Base-by-base conservation (phyloP, 305 asterid species). In the Fraxinus dipetala region DNA sequence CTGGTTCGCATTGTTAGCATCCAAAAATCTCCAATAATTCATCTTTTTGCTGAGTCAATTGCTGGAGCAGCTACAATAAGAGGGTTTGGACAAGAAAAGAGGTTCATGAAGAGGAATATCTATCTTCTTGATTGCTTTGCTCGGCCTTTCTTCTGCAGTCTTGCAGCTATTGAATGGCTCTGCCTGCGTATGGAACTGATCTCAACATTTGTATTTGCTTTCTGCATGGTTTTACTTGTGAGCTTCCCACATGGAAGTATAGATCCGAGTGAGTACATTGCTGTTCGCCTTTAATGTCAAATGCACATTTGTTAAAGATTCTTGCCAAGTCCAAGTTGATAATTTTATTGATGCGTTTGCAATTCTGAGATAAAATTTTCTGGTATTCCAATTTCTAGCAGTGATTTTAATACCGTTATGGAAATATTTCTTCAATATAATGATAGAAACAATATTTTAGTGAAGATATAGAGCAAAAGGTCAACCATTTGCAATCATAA, bases 111-210 rank as follows among this genome's bases (percentile, higher is more conserved):
- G 91, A 91, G 94, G 91, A 96, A 96, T 86, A 92, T 96, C 70
- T 87, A 94, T 88, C 99, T 96, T 86, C 97, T 96, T 65, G 99
- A 96, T 89, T 94, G 97, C 91, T 96, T 93, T 89, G 92, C 98
- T 83, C 98, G 99, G 6, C 99, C 99, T 5, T 96, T 91, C 89
- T 96, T 96, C 86, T 96, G 97, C 92, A 93, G 98, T 84, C 91
- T 96, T 85, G 92, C 99, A 72, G 99, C 99, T 79, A 96, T 96
- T 38, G 99, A 96, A 85, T 96, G 99, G 99, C 98, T 96, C 82
- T 96, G 99, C 85, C 84, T 96, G 76, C 94, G 99, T 45, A 96
- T 96, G 99, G 99, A 96, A 87, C 85, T 96, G 89, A 97, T 96
- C 61, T 96, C 99, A 1, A 96, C 99, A 4, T 91, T 92, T 75